Base-by-base conservation (phyloP, 1,139 yeast species). In the Yamadazyma conglobata region DNA sequence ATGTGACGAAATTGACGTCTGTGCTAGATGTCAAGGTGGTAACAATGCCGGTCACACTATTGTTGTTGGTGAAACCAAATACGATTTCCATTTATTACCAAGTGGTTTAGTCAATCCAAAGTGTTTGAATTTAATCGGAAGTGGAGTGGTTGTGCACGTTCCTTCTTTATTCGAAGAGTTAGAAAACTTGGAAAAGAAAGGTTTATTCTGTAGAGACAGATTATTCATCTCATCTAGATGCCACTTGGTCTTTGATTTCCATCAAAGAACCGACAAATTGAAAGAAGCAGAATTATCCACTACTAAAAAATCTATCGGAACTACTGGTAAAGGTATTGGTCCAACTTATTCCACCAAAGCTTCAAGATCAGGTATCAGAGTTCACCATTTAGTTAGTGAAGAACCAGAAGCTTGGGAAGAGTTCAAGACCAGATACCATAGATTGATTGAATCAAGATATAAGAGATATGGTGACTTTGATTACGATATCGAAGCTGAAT, bases 11-110 rank as follows among this genome's bases (percentile, higher is more conserved):
- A 82, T 89, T 48, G 98, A 91, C 49, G 91, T 91, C 29, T 93
- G 97, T 58, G 97, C 97, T 23, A 78, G 99, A 60, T 89, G 97
- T 64, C 96, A 88, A 55, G 99, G 99, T 60, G 99, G 99, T 51
- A 91, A 91, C 70, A 91, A 91, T 58, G 98, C 98, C 19, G 99
- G 99, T 19, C 98, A 91, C 60, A 93, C 99, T 27, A 91, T 91
- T 54, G 97, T 91, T 33, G 97, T 88, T 32, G 79, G 79, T 38
- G 82, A 79, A 30, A 73, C 72, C 52, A 91, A 88, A 64, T 91
- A 88, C 57, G 98, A 93, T 58, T 91, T 91, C 79, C 99, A 91
- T 66, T 89, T 91, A 95, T 76, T 91, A 44, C 99, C 98, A 19
- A 87, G 96, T 7, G 99, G 97, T 13, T 74, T 91, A 46, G 94